These are phyloP conservation scores for Pyrenochaeta sp. DNA, from an alignment of 2,329 filamentous ascomycete genomes.

Conservation along the genomic window DNA sequence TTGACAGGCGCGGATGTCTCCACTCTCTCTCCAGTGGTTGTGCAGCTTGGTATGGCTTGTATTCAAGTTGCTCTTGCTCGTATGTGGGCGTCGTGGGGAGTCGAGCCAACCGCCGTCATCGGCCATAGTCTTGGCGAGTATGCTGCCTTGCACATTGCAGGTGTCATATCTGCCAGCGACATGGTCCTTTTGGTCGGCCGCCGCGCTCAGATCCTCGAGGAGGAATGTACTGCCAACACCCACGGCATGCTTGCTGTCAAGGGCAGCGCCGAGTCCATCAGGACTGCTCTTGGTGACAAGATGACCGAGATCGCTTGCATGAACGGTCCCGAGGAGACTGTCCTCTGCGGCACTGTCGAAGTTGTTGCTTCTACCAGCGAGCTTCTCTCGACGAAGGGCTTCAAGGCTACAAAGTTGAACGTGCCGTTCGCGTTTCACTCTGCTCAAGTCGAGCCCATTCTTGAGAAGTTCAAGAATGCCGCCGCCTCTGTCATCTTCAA, in stretches of 20 bases:
- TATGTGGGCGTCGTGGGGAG: constrained; percentile 63
- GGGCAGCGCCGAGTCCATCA: constrained; percentile 61
- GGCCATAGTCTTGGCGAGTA: constrained; percentile 75
- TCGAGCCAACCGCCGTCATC: constrained; percentile 63
- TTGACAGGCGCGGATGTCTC: constrained; percentile 59
- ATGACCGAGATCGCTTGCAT: constrained; percentile 72
- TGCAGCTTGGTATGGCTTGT: constrained; percentile 62
- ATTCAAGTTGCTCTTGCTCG: constrained; percentile 62
- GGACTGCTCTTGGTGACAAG: constrained; percentile 60
- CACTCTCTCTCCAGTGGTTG: constrained; percentile 60
- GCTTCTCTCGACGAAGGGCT: constrained; percentile 60
- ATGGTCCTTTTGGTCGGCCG: constrained; percentile 76
- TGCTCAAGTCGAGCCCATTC: constrained; percentile 69
- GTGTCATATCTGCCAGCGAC: constrained; percentile 74
- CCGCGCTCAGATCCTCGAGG: constrained; percentile 70
- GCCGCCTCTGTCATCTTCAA: constrained; percentile 65
- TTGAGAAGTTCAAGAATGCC: constrained; percentile 66
- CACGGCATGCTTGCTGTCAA: constrained; percentile 73
- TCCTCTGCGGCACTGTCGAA: constrained; percentile 71
- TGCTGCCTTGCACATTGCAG: constrained; percentile 74
- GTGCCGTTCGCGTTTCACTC: constrained; percentile 75
- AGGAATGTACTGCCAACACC: constrained; percentile 70
- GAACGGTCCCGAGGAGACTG: constrained; percentile 78
- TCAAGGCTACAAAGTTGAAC: constrained; percentile 70
- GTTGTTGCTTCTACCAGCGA: constrained; percentile 65